Conservation (phyloP, 305 asterid genomes). For the Fraxinus ornus region DNA sequence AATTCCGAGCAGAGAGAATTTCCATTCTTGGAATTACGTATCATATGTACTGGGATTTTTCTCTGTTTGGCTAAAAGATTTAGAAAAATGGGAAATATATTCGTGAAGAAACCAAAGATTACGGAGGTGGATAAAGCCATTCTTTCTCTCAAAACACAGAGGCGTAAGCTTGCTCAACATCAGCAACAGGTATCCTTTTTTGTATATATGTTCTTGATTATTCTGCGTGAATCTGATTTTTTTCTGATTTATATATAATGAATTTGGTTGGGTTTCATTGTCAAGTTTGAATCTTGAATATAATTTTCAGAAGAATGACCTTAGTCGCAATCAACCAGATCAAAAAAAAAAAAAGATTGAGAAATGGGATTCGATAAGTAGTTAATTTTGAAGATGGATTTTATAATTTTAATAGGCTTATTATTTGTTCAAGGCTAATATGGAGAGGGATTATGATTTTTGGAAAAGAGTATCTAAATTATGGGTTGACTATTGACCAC, state of each 20-base stretch:
- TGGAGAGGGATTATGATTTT: neutral
- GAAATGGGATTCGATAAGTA: neutral
- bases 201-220: neutral
- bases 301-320: constrained; percentile 2
- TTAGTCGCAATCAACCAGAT: neutral
- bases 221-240: neutral
- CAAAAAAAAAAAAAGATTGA: neutral
- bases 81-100: constrained; percentile 71
- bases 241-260: neutral
- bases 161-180: constrained; percentile 92
- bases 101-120: constrained; percentile 89
- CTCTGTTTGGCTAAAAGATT: neutral
- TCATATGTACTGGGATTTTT: neutral
- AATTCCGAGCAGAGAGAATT: neutral
- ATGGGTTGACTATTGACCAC: constrained; percentile 2
- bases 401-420: neutral
- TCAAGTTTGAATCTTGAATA: constrained; percentile 14
- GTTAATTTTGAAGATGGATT: neutral
- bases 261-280: neutral
- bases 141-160: constrained; percentile 90
- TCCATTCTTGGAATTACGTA: neutral
- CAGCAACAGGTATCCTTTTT: constrained; percentile 62
- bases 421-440: neutral
- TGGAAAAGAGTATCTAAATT: neutral
- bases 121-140: constrained; percentile 91